phyloP scores from a whole-genome alignment of 768 basidiomycete species.

The Kwoniella pini region DNA sequence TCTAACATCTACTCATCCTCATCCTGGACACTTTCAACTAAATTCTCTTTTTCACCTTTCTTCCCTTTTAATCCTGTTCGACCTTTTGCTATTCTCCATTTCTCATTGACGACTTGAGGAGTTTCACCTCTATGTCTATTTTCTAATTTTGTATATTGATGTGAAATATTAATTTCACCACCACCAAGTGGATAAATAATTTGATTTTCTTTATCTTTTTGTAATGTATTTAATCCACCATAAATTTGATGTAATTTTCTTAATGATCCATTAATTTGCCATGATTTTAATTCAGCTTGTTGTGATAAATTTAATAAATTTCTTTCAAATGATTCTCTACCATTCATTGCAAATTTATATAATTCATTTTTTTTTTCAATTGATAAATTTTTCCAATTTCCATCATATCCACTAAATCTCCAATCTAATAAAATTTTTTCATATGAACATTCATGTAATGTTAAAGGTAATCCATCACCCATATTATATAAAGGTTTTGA shows the following conservation, averaged over 20 bases:
- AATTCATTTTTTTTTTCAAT: conserved; percentile 21
- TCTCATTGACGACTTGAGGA: conserved; percentile 72
- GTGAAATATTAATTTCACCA: conserved; percentile 64
- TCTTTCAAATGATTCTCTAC: conserved; percentile 34
- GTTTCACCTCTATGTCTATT: conserved; percentile 68
- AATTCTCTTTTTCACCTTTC: conserved; percentile 18
- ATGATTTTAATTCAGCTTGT: conserved; percentile 56
- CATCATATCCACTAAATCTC: conserved; percentile 63
- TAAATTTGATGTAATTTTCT: conserved; percentile 66
- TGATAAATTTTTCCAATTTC: conserved; percentile 27
- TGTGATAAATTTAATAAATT: conserved; percentile 30
- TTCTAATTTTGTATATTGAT: conserved; percentile 70
- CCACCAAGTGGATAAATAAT: conserved; percentile 68
- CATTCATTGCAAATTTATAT: conserved; percentile 21
- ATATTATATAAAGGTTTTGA: conserved; percentile 87
- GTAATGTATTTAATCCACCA: conserved; percentile 53
- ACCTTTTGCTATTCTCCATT: conserved; percentile 65
- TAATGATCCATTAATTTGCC: conserved; percentile 66
- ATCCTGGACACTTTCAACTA: not conserved
- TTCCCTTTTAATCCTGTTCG: conserved; percentile 14
- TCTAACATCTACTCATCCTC: not conserved
- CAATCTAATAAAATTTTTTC: conserved; percentile 63
- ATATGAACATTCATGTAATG: conserved; percentile 89
- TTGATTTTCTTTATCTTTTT: conserved; percentile 57
- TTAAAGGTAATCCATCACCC: conserved; percentile 85